Evolutionary conservation across 2,329 filamentous ascomycete genomes (phyloP), one percentile per base, ranked within the genome.

Genomic region (Hymenoscyphus salicellus): DNA sequence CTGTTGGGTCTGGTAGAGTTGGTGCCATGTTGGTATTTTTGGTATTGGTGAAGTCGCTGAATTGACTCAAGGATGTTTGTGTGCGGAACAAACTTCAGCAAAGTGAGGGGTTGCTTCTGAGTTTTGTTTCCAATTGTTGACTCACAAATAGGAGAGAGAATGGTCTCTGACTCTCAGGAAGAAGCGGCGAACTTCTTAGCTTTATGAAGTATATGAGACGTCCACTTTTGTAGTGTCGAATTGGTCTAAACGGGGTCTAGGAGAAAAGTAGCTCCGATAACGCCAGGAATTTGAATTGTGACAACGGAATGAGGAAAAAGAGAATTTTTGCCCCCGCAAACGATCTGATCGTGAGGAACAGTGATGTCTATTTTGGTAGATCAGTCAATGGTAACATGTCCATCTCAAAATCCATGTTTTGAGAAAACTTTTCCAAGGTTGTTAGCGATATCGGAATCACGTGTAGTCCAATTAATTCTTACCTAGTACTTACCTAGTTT

Each of bases 1-100:
- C 79, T 1, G 83, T 85, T 36, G 85, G 85, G 73, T 86, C 83
- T 49, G 85, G 85, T n/a, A 72, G 30, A 41, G 66, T 63, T n/a
- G 66, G 59, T 56, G 52, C 68, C 52, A 58, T 65, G 32, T 61
- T 65, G 58, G 68, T 58, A 66, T 71, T 71, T 60, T 58, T 65
- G 41, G 17, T 5, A n/a, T 46, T 38, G 41, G 43, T 23, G 14
- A 23, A 38, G n/a, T 11, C 6, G 55, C 55, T 8, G 46, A 26
- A 11, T 52, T 23, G 46, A 52, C 46, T 52, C 46, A 52, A 52
- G 17, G 5, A n/a, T n/a, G 20, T 23, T 52, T 52, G 20, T 26
- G 20, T 52, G 46, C 23, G 46, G 46, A 3, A 30, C 28, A 30
- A 30, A 30, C 28, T 30, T 30, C 6, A 52, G 20, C 46, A 52